Conservation (phyloP, 1,284 basidiomycete genomes). For the Cutaneotrichosporon sp. region DNA sequence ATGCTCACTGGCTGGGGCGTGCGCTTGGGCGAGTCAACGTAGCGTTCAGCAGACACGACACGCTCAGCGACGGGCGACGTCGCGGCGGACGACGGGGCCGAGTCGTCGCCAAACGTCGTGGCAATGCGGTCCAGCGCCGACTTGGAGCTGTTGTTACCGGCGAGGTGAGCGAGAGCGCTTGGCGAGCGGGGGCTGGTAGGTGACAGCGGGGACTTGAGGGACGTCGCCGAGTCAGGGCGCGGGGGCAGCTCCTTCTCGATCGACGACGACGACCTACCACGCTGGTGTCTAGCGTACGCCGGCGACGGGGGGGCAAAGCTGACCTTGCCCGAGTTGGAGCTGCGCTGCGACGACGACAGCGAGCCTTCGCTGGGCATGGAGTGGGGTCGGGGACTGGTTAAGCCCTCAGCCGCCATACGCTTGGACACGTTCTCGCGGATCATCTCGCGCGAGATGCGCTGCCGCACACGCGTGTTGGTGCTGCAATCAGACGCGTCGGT, state of each 20-base stretch:
- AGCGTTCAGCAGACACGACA: not conserved
- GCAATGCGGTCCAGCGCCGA: slow-evolving; percentile 41
- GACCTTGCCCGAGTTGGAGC: not conserved
- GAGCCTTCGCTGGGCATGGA: not conserved
- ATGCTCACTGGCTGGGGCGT: slow-evolving; percentile 11
- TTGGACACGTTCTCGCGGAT: slow-evolving; percentile 45
- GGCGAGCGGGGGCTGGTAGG: not conserved
- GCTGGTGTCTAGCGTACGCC: not conserved
- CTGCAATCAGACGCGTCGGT: slow-evolving; percentile 6
- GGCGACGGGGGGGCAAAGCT: slow-evolving; percentile 4
- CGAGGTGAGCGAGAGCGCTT: slow-evolving; percentile 5
- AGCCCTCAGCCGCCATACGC: slow-evolving; percentile 35
- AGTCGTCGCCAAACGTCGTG: slow-evolving; percentile 7
- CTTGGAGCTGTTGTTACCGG: slow-evolving; percentile 26
- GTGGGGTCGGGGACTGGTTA: not conserved
- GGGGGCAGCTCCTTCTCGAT: slow-evolving; percentile 1
- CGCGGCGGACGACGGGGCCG: not conserved
- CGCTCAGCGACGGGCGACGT: not conserved
- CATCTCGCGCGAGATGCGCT: slow-evolving; percentile 46
- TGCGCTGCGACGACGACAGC: not conserved
- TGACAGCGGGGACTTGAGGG: not conserved
- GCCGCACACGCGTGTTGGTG: slow-evolving; percentile 38
- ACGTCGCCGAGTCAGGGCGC: not conserved
- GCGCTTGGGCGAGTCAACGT: slow-evolving; percentile 7
- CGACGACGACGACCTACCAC: not conserved